These are phyloP conservation scores for Spirogloea muscicola DNA, from an alignment of 139 green algal genomes.

Conservation along the genomic window DNA sequence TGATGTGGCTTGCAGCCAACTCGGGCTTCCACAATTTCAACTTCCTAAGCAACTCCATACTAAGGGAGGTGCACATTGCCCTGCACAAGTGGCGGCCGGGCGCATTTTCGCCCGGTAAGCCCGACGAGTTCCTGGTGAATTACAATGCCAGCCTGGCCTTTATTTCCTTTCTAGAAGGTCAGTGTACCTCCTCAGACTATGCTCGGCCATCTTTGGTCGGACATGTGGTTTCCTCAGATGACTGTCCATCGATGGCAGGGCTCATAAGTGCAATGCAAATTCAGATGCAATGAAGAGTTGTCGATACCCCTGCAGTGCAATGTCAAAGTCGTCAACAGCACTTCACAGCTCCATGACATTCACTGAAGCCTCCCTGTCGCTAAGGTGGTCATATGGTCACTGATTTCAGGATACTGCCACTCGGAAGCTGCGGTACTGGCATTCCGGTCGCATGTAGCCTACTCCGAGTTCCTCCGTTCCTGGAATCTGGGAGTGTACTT, in stretches of 20 bases:
- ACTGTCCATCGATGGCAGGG: no score
- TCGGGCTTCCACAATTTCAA: conserved; percentile 65
- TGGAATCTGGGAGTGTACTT: conserved; percentile 96
- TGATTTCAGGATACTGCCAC: conserved; percentile 37
- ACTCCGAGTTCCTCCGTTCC: conserved; percentile 61
- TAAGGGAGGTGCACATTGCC: conserved; percentile 68
- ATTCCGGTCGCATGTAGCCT: conserved; percentile 59
- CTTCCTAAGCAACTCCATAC: conserved; percentile 71
- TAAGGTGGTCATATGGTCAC: no score
- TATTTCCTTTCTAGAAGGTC: conserved; percentile 58
- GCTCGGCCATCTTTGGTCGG: no score
- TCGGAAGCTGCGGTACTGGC: conserved; percentile 52
- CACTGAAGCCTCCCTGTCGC: no score
- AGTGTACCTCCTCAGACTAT: not conserved
- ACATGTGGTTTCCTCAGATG: no score
- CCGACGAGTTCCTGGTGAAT: conserved; percentile 76
- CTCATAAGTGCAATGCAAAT: no score
- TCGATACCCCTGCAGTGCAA: no score
- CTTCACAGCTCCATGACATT: no score
- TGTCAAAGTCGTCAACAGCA: no score
- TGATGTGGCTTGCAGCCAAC: conserved; percentile 44
- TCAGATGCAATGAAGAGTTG: no score
- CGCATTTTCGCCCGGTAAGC: conserved; percentile 80
- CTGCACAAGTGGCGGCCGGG: conserved; percentile 59
- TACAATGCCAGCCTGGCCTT: conserved; percentile 65